Conservation (phyloP, 2,329 filamentous ascomycete species). For the Chalaropsis ovoidea region DNA sequence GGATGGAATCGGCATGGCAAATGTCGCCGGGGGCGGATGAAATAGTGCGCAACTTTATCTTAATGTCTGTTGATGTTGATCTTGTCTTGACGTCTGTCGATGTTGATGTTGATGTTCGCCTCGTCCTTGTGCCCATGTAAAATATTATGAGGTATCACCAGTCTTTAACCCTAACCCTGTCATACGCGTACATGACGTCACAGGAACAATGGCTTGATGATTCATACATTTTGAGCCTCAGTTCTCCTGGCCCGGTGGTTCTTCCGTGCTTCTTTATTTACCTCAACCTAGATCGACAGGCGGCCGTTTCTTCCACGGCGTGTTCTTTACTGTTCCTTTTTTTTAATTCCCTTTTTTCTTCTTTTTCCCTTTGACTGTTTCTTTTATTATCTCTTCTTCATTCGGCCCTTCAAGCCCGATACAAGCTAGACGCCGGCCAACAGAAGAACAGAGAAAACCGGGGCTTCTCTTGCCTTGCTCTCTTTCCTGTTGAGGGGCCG, state of each 20-base stretch:
- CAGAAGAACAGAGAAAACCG: slow-evolving; percentile 7
- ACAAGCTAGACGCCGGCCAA: background rate
- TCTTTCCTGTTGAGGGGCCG: background rate
- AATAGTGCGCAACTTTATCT: background rate
- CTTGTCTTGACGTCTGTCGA: too few relatives aligned
- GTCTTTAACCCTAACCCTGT: background rate
- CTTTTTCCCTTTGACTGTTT: slow-evolving; percentile 9
- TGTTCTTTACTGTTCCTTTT: background rate
- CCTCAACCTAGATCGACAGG: too few relatives aligned
- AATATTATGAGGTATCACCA: background rate
- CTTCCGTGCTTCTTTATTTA: too few relatives aligned
- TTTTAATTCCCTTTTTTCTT: background rate
- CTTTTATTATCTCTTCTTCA: background rate
- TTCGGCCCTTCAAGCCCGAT: slow-evolving; percentile 1
- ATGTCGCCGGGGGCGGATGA: background rate
- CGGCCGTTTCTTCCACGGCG: background rate
- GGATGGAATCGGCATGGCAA: background rate
- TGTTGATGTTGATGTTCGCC: background rate
- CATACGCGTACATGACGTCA: background rate
- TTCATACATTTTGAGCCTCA: too few relatives aligned
- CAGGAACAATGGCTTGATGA: background rate
- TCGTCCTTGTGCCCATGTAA: background rate
- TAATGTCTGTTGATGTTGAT: slow-evolving; percentile 10
- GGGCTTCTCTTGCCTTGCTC: background rate
- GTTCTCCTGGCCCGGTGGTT: too few relatives aligned